phyloP scores from a whole-genome alignment of 176 grass and related monocot species.

The Secale cereale region DNA sequence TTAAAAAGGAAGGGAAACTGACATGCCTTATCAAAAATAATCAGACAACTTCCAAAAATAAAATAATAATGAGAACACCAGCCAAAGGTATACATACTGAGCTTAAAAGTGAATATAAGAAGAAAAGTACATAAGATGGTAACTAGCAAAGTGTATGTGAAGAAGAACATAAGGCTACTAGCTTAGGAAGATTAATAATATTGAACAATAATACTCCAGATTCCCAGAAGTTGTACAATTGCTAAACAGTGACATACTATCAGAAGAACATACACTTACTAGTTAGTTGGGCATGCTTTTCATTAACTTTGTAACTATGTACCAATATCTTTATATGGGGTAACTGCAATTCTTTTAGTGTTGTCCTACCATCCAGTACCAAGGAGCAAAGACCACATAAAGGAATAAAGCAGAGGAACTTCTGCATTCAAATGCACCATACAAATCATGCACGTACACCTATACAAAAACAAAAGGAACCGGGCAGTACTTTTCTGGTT shows the following conservation, averaged over 20 bases:
- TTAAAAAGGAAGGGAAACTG: not conserved
- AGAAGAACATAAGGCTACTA: not conserved
- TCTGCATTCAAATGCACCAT: slow-evolving; percentile 1
- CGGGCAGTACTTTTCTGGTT: not conserved
- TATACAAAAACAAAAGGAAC: not conserved
- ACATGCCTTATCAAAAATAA: not conserved
- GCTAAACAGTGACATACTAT: slow-evolving; percentile 4
- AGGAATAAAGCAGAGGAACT: not conserved
- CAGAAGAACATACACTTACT: not conserved
- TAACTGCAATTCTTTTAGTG: not conserved
- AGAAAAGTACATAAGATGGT: not conserved
- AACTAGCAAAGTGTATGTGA: not conserved
- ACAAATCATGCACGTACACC: not conserved
- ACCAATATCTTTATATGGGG: not conserved
- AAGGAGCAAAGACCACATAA: not conserved
- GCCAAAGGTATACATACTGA: not conserved
- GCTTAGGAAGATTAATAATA: not conserved
- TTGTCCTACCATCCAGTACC: not conserved
- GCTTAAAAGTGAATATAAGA: not conserved
- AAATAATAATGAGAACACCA: not conserved
- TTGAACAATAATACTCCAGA: not conserved
- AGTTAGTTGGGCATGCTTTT: not conserved
- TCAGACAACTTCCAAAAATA: not conserved
- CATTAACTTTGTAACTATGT: not conserved
- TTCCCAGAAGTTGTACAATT: not conserved